Conservation (phyloP, 192 early-diverging fungal species). For the Gryganskiella cystojenkinii region DNA sequence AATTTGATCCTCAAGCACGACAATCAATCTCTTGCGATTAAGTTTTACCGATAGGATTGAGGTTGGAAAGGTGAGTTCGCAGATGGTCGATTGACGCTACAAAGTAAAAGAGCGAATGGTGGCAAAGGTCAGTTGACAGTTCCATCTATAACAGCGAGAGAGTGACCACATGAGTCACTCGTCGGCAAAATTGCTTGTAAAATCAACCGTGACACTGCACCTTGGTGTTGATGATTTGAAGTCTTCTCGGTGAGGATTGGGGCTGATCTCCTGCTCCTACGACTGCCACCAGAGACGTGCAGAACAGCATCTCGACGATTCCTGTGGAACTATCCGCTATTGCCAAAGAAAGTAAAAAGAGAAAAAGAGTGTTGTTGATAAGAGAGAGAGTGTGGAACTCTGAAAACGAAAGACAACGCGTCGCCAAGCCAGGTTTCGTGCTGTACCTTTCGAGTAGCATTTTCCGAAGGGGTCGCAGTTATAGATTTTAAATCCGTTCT, state of each 20-base stretch:
- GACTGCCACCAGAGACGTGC: conserved; percentile 91
- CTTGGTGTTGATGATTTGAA: conserved; percentile 97
- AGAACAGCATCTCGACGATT: conserved; percentile 96
- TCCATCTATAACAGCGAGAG: no score
- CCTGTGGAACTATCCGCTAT: conserved; percentile 88
- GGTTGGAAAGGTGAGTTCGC: conserved; percentile 93
- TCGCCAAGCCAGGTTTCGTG: background rate
- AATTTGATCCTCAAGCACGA: conserved; percentile 94
- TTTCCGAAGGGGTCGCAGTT: conserved; percentile 96
- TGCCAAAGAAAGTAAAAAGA: background rate
- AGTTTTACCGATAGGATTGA: conserved; percentile 94
- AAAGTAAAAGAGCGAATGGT: background rate
- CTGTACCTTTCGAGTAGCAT: conserved; percentile 81
- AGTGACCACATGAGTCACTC: background rate
- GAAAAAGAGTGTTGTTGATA: background rate
- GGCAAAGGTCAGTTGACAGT: background rate
- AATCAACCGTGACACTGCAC: conserved; percentile 47
- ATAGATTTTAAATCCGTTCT: conserved; percentile 91
- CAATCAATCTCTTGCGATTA: conserved; percentile 90
- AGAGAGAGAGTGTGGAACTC: background rate
- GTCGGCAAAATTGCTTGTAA: no score
- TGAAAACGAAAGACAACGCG: background rate
- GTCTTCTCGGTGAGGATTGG: conserved; percentile 80
- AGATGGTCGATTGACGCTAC: conserved; percentile 91
- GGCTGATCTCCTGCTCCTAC: conserved; percentile 93